Evolutionary conservation across 2,329 filamentous ascomycete species (phyloP).

Genomic region (Arthrobotrys entomopaga): DNA sequence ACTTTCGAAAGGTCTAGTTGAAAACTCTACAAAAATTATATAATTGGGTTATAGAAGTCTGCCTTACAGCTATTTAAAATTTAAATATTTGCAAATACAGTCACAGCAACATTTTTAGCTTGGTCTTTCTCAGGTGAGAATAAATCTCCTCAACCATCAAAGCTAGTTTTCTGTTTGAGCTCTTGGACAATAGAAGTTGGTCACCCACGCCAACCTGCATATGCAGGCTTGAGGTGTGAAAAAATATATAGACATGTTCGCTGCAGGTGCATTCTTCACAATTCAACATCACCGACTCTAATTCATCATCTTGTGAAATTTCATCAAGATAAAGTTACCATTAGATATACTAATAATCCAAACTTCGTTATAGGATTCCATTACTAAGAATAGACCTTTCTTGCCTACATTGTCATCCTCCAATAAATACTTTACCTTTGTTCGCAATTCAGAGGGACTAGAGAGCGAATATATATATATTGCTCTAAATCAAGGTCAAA

Average conservation of each 20-base stretch:
- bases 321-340: conserved; percentile 7
- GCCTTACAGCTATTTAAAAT: conserved; percentile 10
- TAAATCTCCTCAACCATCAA: conserved; percentile 15
- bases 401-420: neutral
- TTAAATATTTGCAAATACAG: conserved; percentile 10
- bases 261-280: conserved; percentile 18
- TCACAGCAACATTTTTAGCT: conserved; percentile 22
- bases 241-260: conserved; percentile 44
- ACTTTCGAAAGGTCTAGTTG: conserved; percentile 9
- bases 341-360: conserved; percentile 20
- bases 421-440: neutral
- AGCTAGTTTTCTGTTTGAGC: conserved; percentile 25
- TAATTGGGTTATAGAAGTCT: neutral
- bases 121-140: conserved; percentile 38
- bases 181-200: conserved; percentile 4
- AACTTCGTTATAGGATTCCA: conserved; percentile 13
- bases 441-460: conserved; percentile 7
- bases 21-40: neutral
- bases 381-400: neutral
- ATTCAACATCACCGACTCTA: conserved; percentile 39
- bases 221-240: conserved; percentile 40
- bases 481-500: conserved; percentile 19
- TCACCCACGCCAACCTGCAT: conserved; percentile 42
- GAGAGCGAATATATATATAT: conserved; percentile 30
- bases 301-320: conserved; percentile 15